Base-by-base conservation (phyloP, 495 filamentous ascomycete genomes). In the Tirmania nivea region DNA sequence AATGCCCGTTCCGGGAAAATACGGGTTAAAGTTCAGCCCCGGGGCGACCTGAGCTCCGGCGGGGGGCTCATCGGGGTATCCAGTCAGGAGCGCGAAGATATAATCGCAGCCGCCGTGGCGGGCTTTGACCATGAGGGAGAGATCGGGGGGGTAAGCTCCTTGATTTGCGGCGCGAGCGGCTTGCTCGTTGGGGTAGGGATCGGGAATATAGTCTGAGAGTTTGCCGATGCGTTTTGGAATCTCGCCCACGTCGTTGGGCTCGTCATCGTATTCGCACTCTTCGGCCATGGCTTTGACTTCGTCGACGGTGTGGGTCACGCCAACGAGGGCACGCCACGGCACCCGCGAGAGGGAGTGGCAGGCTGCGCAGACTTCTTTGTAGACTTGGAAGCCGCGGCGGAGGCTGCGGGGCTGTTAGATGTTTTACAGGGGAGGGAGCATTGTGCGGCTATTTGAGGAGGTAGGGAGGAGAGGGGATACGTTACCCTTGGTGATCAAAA, bases 21-120 rank as follows among this genome's bases (percentile, higher is more conserved):
- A 99, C 31, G 90, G 90, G 78, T 99, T 99, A 78, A 99, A 99
- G 77, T 96, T 93, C 67, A 99, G 78, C 57, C 90, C 90, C 55
- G 79, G 75, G 55, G 76, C 75, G 58, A 99, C 78, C 56, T 71
- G 68, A 56, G 79, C 85, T 62, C 90, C 90, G 42, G 90, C 82
- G 11, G 90, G 90, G 49, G 86, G 77, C 72, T 99, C 89, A 61
- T 99, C 90, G 53, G 90, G 90, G 68, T 99, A 99, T 56, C 90
- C 90, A n/a, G 90, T 99, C 67, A 99, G 71, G 60, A 99, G 75
- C 66, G 71, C 82, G 76, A 96, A 99, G 69, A 99, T 80, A 74
- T 99, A 99, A 72, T 99, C 76, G 77, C 89, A 94, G 58, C 90
- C 90, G 64, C 89, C 92, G 73, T 99, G 92, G 63, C 92, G 78